Evolutionary conservation across 1,284 basidiomycete species (phyloP), one percentile per base, ranked within the genome.

Genomic region (Xerocomus cyaneibrunnescens): DNA sequence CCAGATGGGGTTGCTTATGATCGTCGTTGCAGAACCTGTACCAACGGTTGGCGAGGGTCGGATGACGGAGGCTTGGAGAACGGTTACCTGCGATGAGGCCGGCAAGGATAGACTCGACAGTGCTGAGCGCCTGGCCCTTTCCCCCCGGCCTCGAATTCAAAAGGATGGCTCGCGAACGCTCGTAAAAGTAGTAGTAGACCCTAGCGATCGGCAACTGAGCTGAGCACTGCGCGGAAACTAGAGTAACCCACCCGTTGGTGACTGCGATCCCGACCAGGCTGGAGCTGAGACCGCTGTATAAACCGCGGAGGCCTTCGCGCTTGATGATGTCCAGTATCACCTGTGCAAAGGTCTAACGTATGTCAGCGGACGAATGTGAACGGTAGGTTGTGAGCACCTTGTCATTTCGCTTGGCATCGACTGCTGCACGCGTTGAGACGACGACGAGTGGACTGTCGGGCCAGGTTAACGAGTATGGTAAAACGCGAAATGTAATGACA

Each of bases 1-100:
- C 93, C 94, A 98, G 60, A 99, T 89, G 1, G 96, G 96, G 72
- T 98, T 99, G 69, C 87, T 92, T 55, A 93, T 79, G 54, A 98
- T 73, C 0, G 94, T 91, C 1, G 96, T 98, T 6, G 91, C 90
- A 19, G 91, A 91, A 36, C 95, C 94, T 89, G 41, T 44, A 19
- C 21, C 38, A 36, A 36, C 28, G 36, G 36, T 55, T 40, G 35
- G 27, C 12, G 27, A 38, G 22, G 35, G 13, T 22, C 23, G 16
- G 8, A 19, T 32, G 35, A 36, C 31, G 37, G n/a, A 13, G 5
- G 19, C 14, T 13, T n/a, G 3, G 7, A 17, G 8, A 36, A 42
- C 2, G n/a, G 19, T 50, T 48, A 85, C 92, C 93, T 45, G 94
- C 94, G 54, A 98, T 85, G 38, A 96, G 72, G 1, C 94, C 93